phyloP scores from a whole-genome alignment of 2,329 filamentous ascomycete genomes.

The Epichloe gansuensis region DNA sequence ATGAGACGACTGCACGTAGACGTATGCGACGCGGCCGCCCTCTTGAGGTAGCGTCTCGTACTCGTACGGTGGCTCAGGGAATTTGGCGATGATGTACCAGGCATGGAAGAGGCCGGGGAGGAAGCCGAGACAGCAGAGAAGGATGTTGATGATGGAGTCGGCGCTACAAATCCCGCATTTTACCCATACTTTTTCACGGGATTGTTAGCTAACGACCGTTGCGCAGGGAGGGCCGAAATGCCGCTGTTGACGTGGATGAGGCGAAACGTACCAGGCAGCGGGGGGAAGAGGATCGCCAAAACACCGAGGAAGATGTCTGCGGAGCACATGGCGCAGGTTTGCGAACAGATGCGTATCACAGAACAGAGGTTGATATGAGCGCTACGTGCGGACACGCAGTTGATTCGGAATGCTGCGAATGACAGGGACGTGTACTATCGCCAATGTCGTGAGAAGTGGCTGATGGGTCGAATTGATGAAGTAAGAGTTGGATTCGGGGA shows the following conservation, averaged over 20 bases:
- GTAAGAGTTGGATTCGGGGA: no score
- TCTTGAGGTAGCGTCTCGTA: slow-evolving; percentile 54
- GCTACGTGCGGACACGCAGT: no score
- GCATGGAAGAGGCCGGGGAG: slow-evolving; percentile 82
- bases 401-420: no score
- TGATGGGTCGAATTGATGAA: no score
- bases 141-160: slow-evolving; percentile 90
- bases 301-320: slow-evolving; percentile 47
- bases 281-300: slow-evolving; percentile 12
- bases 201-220: background rate
- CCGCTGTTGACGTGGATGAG: background rate
- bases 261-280: slow-evolving; percentile 36
- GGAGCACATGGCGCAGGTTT: slow-evolving; percentile 35
- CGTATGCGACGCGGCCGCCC: slow-evolving; percentile 55
- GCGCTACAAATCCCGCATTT: slow-evolving; percentile 87
- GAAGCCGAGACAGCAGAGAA: slow-evolving; percentile 67
- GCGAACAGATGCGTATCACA: background rate
- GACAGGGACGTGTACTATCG: no score
- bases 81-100: slow-evolving; percentile 95
- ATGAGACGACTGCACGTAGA: slow-evolving; percentile 50
- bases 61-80: slow-evolving; percentile 61
- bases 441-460: no score
- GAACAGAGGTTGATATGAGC: no score
- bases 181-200: slow-evolving; percentile 62
- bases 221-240: no score